A percentile compares a stretch with the other conserved stretches of the same genome.
Evolutionary conservation across 768 basidiomycete genomes (phyloP).

Genomic region (Lactarius trivialis): DNA sequence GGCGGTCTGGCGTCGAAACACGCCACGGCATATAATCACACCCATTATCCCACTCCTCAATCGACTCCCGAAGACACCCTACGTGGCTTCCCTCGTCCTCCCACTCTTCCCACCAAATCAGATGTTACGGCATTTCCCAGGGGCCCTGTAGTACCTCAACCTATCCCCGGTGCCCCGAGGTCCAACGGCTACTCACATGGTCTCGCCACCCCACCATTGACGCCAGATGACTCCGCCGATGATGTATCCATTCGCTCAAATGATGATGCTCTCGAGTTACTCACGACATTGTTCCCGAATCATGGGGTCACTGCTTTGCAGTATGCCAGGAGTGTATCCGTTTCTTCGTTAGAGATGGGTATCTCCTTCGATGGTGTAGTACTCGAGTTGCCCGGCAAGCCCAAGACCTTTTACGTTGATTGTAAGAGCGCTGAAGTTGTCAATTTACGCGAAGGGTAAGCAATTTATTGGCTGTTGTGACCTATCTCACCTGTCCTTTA

Average conservation of each 20-base stretch:
- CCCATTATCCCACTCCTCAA: constrained; percentile 31
- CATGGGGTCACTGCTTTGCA: constrained; percentile 61
- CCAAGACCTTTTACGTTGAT: constrained; percentile 79
- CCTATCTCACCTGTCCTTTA: constrained; percentile 27
- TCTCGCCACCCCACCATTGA: constrained; percentile 68
- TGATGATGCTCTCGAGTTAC: constrained; percentile 68
- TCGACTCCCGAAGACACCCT: constrained; percentile 33
- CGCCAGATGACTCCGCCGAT: constrained; percentile 60
- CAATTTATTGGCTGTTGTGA: constrained; percentile 1
- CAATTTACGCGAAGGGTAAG: constrained; percentile 76
- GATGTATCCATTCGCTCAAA: constrained; percentile 35
- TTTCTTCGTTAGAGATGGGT: constrained; percentile 62
- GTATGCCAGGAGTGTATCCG: constrained; percentile 68
- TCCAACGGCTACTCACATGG: constrained; percentile 27
- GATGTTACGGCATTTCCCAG: constrained; percentile 15
- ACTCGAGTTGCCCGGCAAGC: constrained; percentile 59
- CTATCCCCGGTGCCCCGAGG: constrained; percentile 23
- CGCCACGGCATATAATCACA: constrained; percentile 15
- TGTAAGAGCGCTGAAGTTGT: constrained; percentile 76
- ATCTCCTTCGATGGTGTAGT: constrained; percentile 72
- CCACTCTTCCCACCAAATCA: constrained; percentile 26
- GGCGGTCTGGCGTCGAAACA: constrained; percentile 70
- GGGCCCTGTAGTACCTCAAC: constrained; percentile 24
- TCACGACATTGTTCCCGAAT: constrained; percentile 72
- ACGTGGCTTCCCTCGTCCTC: constrained; percentile 30